Conservation (phyloP, 192 early-diverging fungal genomes). For the Tieghemiomyces parasiticus region DNA sequence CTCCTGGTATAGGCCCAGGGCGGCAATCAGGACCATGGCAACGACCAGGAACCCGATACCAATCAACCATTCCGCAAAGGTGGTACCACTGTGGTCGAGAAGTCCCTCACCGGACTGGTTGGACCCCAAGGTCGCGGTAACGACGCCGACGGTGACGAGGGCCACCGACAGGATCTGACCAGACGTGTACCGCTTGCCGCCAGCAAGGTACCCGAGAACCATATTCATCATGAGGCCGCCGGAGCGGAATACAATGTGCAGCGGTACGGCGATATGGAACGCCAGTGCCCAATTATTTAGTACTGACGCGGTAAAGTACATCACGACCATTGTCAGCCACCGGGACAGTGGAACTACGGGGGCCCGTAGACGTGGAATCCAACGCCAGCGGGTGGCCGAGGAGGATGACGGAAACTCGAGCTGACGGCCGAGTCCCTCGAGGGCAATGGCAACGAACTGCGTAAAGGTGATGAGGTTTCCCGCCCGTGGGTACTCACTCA, state of each 20-base stretch:
- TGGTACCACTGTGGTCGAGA: neutral
- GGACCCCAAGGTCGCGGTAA: constrained; percentile 43
- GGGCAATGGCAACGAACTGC: constrained; percentile 66
- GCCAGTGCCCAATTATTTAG: constrained; percentile 73
- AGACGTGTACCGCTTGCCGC: constrained; percentile 41
- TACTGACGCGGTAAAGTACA: constrained; percentile 66
- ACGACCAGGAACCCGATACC: constrained; percentile 53
- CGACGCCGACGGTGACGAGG: constrained; percentile 62
- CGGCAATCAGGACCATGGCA: constrained; percentile 59
- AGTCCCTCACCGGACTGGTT: neutral
- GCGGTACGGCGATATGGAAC: constrained; percentile 66
- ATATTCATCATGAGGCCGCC: constrained; percentile 73
- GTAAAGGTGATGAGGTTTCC: constrained; percentile 73
- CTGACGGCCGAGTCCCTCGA: constrained; percentile 45
- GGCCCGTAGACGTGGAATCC: constrained; percentile 35
- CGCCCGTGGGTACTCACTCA: constrained; percentile 34
- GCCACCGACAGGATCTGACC: constrained; percentile 41
- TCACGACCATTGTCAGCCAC: constrained; percentile 59
- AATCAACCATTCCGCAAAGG: constrained; percentile 31
- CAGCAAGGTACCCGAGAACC: constrained; percentile 47
- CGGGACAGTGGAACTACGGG: constrained; percentile 47
- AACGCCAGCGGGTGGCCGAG: constrained; percentile 13
- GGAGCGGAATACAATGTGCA: constrained; percentile 85
- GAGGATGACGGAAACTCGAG: constrained; percentile 20
- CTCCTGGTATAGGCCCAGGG: constrained; percentile 77